Base-by-base conservation (phyloP, 1,284 basidiomycete genomes). In the Puccinia triticina region DNA sequence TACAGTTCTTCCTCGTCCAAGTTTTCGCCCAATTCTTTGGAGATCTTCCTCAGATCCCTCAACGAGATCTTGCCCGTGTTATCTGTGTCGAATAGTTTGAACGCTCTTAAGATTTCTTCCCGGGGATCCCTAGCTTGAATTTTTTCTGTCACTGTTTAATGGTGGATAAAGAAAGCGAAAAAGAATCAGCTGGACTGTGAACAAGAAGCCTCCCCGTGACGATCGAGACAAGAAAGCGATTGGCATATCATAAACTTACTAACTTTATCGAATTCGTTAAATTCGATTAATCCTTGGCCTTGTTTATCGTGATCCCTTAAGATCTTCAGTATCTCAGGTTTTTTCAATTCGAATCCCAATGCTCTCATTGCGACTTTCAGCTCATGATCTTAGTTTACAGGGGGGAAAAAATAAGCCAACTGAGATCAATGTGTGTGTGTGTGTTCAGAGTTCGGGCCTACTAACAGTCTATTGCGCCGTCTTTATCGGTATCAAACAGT, bases 321-420 rank as follows among this genome's bases (percentile, higher is more conserved):
- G 71, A 99, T 90, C 88, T 98, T 98, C 84, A 99, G 89, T 77
- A 99, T 96, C 88, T 99, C 97, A 0, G 94, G 94, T 89, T 99
- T 99, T 89, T 98, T 98, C 87, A 98, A 88, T 87, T 98, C 97
- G 86, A 99, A 99, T 0, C 97, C 97, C 69, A 99, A 89, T 4
- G 97, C 97, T 71, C 97, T 91, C 94, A 99, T 95, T 66, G 96
- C 95, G 84, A 99, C 97, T 87, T 98, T 98, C 85, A 99, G 90
- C 88, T 99, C 97, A 88, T 99, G 96, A 88, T 98, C 99, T 88
- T 48, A 12, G 53, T n/a, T n/a, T n/a, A n/a, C n/a, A n/a, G n/a
- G n/a, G 16, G 29, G 50, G 61, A 48, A 21, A 26, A n/a, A 32
- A 26, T 8, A 10, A 32, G 10, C 10, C 7, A 67, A 12, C 21